These are phyloP conservation scores for Davidsoniella virescens DNA, from an alignment of 2,329 filamentous ascomycete genomes.

Conservation along the genomic window DNA sequence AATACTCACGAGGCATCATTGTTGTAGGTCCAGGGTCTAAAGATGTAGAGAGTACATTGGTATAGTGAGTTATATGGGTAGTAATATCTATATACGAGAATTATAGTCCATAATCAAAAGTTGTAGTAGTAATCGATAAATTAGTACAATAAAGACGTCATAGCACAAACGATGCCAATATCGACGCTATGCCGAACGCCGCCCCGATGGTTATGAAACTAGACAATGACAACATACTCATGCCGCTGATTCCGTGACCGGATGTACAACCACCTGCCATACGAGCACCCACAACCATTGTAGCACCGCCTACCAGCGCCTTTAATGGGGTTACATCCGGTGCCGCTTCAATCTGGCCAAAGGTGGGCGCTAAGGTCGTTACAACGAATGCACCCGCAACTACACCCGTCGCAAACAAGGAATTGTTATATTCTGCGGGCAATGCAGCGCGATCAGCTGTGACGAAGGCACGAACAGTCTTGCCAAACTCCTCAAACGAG, in stretches of 20 bases:
- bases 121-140: neutral
- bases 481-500: constrained; percentile 44
- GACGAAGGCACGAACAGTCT: constrained; percentile 31
- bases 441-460: constrained; percentile 17
- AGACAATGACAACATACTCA: constrained; percentile 43
- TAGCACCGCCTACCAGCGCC: constrained; percentile 36
- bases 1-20: neutral
- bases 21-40: neutral
- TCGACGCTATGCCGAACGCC: constrained; percentile 36
- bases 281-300: constrained; percentile 43
- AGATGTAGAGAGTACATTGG: neutral
- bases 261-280: constrained; percentile 52
- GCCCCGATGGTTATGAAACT: constrained; percentile 44
- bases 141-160: constrained; percentile 6
- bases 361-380: constrained; percentile 15
- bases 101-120: neutral
- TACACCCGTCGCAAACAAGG: constrained; percentile 37
- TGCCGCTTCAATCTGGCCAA: constrained; percentile 16
- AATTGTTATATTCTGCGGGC: constrained; percentile 24
- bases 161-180: constrained; percentile 15
- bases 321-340: constrained; percentile 21
- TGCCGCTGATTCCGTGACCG: constrained; percentile 52
- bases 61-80: neutral
- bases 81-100: neutral
- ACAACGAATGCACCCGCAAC: constrained; percentile 29